Conservation (phyloP, 345 rosid genomes). For the Heritiera fomes region DNA sequence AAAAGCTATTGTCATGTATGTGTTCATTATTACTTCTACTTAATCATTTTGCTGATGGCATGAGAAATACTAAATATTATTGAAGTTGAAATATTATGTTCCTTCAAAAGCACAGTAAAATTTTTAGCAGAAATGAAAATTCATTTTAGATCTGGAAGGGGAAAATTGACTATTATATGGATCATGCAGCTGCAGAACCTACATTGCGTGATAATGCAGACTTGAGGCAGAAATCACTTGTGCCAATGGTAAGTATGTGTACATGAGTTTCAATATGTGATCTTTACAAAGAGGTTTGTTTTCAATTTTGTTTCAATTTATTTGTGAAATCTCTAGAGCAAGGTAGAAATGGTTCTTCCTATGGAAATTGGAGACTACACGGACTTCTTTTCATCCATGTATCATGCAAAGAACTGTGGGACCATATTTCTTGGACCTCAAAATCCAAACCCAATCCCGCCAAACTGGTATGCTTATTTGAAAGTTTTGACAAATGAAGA, state of each 20-base stretch:
- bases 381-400: conserved; percentile 91
- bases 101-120: conserved; percentile 43
- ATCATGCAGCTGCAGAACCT: conserved; percentile 65
- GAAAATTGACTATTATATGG: conserved; percentile 5
- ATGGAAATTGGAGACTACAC: conserved; percentile 88
- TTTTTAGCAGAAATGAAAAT: neutral
- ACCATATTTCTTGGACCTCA: conserved; percentile 85
- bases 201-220: conserved; percentile 65
- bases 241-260: conserved; percentile 54
- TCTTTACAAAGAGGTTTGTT: conserved; percentile 14
- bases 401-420: conserved; percentile 94
- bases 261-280: neutral
- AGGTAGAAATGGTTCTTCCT: conserved; percentile 90
- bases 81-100: neutral
- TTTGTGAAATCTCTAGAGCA: conserved; percentile 41
- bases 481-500: conserved; percentile 6
- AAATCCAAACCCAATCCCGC: conserved; percentile 63
- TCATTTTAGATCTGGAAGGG: neutral
- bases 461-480: conserved; percentile 62
- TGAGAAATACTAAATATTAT: neutral
- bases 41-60: neutral
- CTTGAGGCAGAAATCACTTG: conserved; percentile 63
- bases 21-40: neutral
- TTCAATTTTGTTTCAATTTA: conserved; percentile 1
- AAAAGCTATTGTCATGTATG: conserved; percentile 73